A percentile compares a stretch with the other conserved stretches of the same genome.
Evolutionary conservation across 805 yeast species (phyloP).

Genomic region (Maudiozyma bulderi): DNA sequence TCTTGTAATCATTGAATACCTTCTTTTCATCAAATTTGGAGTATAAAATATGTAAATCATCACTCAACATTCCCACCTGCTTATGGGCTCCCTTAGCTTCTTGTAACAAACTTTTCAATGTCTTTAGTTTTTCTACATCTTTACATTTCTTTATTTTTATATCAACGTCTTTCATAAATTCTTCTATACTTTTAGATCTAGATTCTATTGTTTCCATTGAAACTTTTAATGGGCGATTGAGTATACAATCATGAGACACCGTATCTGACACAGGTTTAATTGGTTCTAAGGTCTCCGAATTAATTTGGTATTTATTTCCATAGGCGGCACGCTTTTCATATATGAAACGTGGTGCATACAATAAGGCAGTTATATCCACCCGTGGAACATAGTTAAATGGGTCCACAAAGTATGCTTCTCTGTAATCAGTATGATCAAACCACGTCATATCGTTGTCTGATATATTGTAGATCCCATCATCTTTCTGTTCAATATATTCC

Average conservation of each 20-base stretch:
- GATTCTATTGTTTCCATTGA: constrained; percentile 14
- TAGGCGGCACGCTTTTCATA: constrained; percentile 57
- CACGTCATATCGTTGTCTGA: constrained; percentile 50
- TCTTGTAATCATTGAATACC: constrained; percentile 3
- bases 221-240: constrained; percentile 20
- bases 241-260: constrained; percentile 54
- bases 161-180: constrained; percentile 40
- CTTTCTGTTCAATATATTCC: constrained; percentile 11
- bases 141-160: constrained; percentile 24
- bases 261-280: constrained; percentile 42
- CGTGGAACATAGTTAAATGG: constrained; percentile 30
- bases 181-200: constrained; percentile 17
- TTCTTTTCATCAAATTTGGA: constrained; percentile 2
- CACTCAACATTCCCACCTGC: constrained; percentile 12
- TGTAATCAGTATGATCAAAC: constrained; percentile 55
- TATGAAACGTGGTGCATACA: constrained; percentile 59
- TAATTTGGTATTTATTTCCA: constrained; percentile 33
- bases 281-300: constrained; percentile 28
- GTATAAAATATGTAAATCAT: constrained; percentile 14
- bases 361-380: constrained; percentile 48
- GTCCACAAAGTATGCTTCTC: constrained; percentile 43
- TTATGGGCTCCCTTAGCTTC: constrained; percentile 10
- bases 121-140: constrained; percentile 11
- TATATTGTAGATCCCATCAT: constrained; percentile 23
- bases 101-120: constrained; percentile 7